Evolutionary conservation across 2,329 filamentous ascomycete species (phyloP).

Genomic region (Diaporthe vexans): DNA sequence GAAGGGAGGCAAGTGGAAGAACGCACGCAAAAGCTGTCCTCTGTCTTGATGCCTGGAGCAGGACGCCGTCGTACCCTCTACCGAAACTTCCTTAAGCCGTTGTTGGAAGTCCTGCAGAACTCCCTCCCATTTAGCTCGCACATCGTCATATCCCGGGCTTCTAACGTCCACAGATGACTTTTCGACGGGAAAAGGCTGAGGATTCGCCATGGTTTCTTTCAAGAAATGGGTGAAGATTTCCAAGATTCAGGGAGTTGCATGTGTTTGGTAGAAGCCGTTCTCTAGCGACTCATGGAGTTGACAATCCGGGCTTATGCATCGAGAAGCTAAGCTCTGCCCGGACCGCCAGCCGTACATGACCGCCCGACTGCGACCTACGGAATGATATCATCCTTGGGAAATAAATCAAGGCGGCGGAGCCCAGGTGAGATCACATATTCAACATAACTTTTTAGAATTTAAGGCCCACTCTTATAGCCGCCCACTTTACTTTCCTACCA

Average conservation of each 20-base stretch:
- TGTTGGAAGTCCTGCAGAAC: conserved; percentile 9
- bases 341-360: no score
- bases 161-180: not conserved
- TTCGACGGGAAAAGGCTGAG: not conserved
- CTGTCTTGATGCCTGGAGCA: not conserved
- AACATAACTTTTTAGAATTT: no score
- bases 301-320: no score
- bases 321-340: not conserved
- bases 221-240: no score
- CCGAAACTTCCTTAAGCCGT: not conserved
- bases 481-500: not conserved
- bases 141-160: not conserved
- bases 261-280: not conserved
- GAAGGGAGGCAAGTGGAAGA: no score
- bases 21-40: not conserved
- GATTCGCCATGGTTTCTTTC: not conserved
- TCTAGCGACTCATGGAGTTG: no score
- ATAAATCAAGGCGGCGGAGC: no score
- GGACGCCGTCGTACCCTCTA: not conserved
- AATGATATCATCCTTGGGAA: no score
- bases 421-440: no score
- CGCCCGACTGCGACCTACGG: no score
- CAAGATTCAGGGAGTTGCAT: no score
- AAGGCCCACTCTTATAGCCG: not conserved
- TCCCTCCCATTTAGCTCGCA: not conserved